Conservation (phyloP, 176 grass and related monocot genomes). For the Cocos nucifera region DNA sequence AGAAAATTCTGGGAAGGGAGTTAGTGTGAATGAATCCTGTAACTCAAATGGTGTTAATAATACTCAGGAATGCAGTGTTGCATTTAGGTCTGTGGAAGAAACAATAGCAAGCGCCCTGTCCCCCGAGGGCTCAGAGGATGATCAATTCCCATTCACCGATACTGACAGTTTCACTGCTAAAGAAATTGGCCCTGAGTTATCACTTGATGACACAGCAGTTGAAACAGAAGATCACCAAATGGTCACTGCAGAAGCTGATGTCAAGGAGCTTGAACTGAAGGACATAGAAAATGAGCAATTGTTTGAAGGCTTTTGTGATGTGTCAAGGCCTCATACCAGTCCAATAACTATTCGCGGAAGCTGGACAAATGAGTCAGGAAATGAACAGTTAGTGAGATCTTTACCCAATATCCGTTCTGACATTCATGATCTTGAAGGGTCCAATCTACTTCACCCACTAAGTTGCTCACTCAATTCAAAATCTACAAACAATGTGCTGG, state of each 20-base stretch:
- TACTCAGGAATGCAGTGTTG: constrained; percentile 5
- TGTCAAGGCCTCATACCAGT: constrained; percentile 32
- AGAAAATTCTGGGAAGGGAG: constrained; percentile 12
- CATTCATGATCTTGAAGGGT: constrained; percentile 57
- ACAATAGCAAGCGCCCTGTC: constrained; percentile 16
- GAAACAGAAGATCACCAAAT: constrained; percentile 20
- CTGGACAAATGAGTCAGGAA: constrained; percentile 24
- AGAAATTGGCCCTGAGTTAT: constrained; percentile 22
- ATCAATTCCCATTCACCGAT: constrained; percentile 71
- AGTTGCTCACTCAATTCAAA: constrained; percentile 42
- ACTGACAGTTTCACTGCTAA: constrained; percentile 40
- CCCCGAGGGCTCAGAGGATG: constrained; percentile 50
- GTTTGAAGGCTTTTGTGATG: constrained; percentile 24
- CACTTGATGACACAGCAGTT: constrained; percentile 18
- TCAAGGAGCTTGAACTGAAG: constrained; percentile 27
- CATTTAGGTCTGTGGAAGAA: constrained; percentile 22
- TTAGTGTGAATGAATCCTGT: constrained; percentile 12
- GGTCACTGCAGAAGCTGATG: constrained; percentile 21
- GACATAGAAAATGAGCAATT: constrained; percentile 5
- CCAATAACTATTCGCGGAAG: constrained; percentile 48
- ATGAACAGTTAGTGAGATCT: constrained; percentile 41
- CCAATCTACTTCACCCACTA: constrained; percentile 39
- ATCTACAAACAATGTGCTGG: constrained; percentile 32
- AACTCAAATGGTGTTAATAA: constrained; percentile 16
- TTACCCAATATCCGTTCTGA: constrained; percentile 55